Conservation (phyloP, 345 rosid genomes). For the Orychophragmus violaceus region DNA sequence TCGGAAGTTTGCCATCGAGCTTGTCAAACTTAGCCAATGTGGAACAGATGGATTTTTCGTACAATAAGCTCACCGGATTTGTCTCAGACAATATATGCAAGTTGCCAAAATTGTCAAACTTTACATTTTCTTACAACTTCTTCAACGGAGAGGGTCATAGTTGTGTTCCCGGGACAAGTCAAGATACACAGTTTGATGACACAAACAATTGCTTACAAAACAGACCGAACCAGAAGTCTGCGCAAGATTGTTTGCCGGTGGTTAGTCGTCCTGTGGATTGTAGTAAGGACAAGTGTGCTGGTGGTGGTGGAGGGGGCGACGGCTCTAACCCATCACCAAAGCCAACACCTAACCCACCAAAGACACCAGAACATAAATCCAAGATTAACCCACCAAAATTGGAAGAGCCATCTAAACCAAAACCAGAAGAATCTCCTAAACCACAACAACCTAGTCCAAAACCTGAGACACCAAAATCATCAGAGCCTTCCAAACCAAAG, state of each 20-base stretch:
- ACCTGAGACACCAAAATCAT: conserved; percentile 18
- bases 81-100: conserved; percentile 52
- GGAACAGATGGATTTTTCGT: conserved; percentile 38
- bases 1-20: conserved; percentile 44
- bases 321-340: conserved; percentile 22
- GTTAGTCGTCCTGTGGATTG: conserved; percentile 49
- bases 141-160: conserved; percentile 45
- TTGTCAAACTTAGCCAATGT: conserved; percentile 35
- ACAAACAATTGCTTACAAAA: conserved; percentile 39
- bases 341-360: conserved; percentile 27
- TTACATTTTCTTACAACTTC: conserved; percentile 60
- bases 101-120: conserved; percentile 46
- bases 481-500: conserved; percentile 18
- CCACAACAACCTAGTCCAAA: conserved; percentile 15
- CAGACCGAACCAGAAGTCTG: conserved; percentile 42
- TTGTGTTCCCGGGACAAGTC: conserved; percentile 36
- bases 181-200: conserved; percentile 40
- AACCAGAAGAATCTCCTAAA: conserved; percentile 11
- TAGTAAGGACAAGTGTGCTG: conserved; percentile 34
- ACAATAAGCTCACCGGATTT: conserved; percentile 60
- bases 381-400: conserved; percentile 19
- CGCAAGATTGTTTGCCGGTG: conserved; percentile 34
- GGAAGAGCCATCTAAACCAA: conserved; percentile 14
- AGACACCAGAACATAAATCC: conserved; percentile 6
- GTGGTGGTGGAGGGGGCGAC: conserved; percentile 23